A percentile compares a stretch with the other conserved stretches of the same genome.
These are phyloP conservation scores for Platanus orientalis DNA, from an alignment of 164 flowering plant genomes.

Conservation along the genomic window DNA sequence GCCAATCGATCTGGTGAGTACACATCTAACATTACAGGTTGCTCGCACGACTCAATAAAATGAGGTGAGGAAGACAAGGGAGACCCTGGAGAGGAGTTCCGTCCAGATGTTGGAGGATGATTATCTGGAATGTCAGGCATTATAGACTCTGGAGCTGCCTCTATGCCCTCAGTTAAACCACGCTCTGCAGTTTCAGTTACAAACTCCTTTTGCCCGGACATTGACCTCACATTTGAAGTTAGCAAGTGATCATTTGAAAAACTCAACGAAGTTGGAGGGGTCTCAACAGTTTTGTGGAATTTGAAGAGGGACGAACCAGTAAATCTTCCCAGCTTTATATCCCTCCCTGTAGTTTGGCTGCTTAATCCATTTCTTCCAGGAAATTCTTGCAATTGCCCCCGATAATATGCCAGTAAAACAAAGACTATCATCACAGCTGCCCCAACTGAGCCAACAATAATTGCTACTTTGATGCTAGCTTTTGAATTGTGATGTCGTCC, in stretches of 20 bases:
- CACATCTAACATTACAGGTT: slow-evolving; percentile 67
- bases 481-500: slow-evolving; percentile 37
- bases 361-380: slow-evolving; percentile 45
- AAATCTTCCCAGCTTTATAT: slow-evolving; percentile 48
- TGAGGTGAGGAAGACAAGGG: slow-evolving; percentile 70
- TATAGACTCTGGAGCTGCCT: slow-evolving; percentile 27
- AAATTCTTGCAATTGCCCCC: slow-evolving; percentile 48
- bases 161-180: slow-evolving; percentile 29
- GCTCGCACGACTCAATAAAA: slow-evolving; percentile 54
- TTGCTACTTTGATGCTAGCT: slow-evolving; percentile 40
- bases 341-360: slow-evolving; percentile 42
- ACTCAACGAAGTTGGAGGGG: slow-evolving; percentile 56
- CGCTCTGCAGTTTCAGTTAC: slow-evolving; percentile 49
- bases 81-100: slow-evolving; percentile 79
- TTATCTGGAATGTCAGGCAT: slow-evolving; percentile 33
- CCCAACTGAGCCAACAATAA: slow-evolving; percentile 57
- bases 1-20: slow-evolving; percentile 95
- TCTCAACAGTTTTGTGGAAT: slow-evolving; percentile 40
- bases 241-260: slow-evolving; percentile 85
- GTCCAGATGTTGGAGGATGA: slow-evolving; percentile 45
- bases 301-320: slow-evolving; percentile 52
- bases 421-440: slow-evolving; percentile 49
- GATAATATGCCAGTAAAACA: slow-evolving; percentile 59
- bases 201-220: slow-evolving; percentile 56
- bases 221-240: slow-evolving; percentile 58